Conservation (phyloP, 208 protist genomes). For the Herpetomonas tarakana region DNA sequence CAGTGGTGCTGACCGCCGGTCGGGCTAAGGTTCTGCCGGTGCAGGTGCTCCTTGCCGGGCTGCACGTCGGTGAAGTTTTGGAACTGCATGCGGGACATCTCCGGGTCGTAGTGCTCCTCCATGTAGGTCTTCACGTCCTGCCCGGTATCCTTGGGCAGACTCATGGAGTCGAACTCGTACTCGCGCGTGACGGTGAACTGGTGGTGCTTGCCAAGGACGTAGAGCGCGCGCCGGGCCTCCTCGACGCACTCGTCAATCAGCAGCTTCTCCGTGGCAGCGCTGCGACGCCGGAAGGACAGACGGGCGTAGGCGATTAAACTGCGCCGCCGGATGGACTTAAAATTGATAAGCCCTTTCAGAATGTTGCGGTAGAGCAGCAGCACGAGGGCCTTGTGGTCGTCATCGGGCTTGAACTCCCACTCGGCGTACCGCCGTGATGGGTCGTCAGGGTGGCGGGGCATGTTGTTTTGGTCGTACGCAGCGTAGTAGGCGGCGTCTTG, state of each 20-base stretch:
- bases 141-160: conserved; percentile 82
- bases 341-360: conserved; percentile 75
- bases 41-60: conserved; percentile 65
- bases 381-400: conserved; percentile 75
- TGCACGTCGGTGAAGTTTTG: conserved; percentile 84
- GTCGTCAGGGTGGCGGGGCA: conserved; percentile 46
- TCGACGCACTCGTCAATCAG: conserved; percentile 89
- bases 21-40: conserved; percentile 62
- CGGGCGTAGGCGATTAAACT: conserved; percentile 85
- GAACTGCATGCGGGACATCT: conserved; percentile 80
- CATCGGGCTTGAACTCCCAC: conserved; percentile 70
- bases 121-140: conserved; percentile 91
- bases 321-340: conserved; percentile 69
- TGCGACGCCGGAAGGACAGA: conserved; percentile 70
- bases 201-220: conserved; percentile 83
- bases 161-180: conserved; percentile 87
- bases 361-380: conserved; percentile 80
- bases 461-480: conserved; percentile 46
- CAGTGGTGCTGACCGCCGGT: conserved; percentile 73
- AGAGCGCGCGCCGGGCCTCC: conserved; percentile 77
- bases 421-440: conserved; percentile 20
- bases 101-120: conserved; percentile 90
- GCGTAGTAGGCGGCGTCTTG: conserved; percentile 15
- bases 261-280: conserved; percentile 77
- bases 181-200: conserved; percentile 66